Conservation (phyloP, 108 stramenopile species). For the Chaetoceros tenuissimus region DNA sequence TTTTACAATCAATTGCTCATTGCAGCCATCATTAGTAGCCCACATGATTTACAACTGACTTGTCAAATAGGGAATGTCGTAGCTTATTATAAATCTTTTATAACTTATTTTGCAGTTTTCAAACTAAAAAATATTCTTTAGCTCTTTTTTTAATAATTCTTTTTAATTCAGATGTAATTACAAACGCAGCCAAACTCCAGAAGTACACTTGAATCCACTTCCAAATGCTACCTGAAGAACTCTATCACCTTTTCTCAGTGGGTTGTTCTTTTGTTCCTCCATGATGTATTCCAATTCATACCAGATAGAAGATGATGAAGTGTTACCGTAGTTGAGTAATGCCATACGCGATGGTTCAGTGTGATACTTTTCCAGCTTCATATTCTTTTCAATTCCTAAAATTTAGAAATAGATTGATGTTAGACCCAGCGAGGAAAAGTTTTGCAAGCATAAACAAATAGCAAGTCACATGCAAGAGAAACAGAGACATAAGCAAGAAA, state of each 20-base stretch:
- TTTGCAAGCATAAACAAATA: too few relatives aligned
- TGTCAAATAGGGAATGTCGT: too few relatives aligned
- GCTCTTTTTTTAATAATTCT: too few relatives aligned
- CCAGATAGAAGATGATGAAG: constrained; percentile 94
- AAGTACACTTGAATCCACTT: constrained; percentile 97
- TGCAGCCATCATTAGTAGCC: too few relatives aligned
- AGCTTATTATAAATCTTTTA: too few relatives aligned
- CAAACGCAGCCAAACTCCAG: constrained; percentile 92
- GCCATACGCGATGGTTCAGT: constrained; percentile 90
- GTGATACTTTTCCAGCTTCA: constrained; percentile 86
- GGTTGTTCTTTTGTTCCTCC: constrained; percentile 83
- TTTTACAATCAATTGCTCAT: too few relatives aligned
- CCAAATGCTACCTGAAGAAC: constrained; percentile 97
- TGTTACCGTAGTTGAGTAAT: constrained; percentile 94
- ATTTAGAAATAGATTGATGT: not conserved
- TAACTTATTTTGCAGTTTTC: too few relatives aligned
- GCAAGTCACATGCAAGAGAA: not conserved
- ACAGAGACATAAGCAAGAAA: constrained; percentile 1
- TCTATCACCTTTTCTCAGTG: constrained; percentile 81
- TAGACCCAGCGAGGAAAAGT: not conserved
- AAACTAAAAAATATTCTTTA: too few relatives aligned
- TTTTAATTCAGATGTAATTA: too few relatives aligned
- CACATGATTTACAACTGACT: too few relatives aligned
- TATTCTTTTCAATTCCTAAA: constrained; percentile 94
- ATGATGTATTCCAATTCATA: constrained; percentile 96